Base-by-base conservation (phyloP, 495 filamentous ascomycete species). In the Lasiosphaeria ovina region DNA sequence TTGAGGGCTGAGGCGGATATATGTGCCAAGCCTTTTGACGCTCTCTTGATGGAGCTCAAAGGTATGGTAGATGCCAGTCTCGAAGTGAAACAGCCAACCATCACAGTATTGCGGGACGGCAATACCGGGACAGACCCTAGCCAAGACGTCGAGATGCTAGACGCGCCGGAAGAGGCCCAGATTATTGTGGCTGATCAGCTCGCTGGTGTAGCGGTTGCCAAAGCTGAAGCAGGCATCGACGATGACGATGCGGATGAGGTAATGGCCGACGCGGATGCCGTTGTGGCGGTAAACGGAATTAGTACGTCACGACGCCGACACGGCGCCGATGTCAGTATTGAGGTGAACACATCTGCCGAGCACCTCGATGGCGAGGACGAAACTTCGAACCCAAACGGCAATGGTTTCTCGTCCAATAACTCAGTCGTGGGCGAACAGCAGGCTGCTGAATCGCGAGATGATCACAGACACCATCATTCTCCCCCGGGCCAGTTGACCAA, bases 1-100 rank as follows among this genome's bases (percentile, higher is more conserved):
- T 76, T 89, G 48, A 80, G 82, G 54, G 90, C 89, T 42, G 93
- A 98, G 72, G 85, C 87, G 45, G 91, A 95, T 49, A 77, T 96
- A 8, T 85, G 78, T 57, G 79, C 85, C 58, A 86, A 83, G 64
- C 79, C 88, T 8, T 85, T 84, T 54, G 90, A 93, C 55, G 81
- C 81, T 40, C 83, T 89, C 52, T 73, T 89, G 35, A 84, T 86
- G 59, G 86, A 94, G 61, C 78, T 97, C 14, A 88, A 92, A 61
- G 77, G 77, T 34, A 81, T 93, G 66, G 76, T 93, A 12, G 89
- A 92, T 58, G 70, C 75, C n/a, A 78, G 79, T 57, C 68, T 79
- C 35, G 77, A 83, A 59, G 50, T 77, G 35, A 70, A 70, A 24
- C 76, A 72, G 51, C 68, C 71, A 5, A 54, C 62, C 49, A 66